Percentiles rank a stretch among this genome's conserved stretches.
Evolutionary conservation across 208 protist genomes (phyloP).

Genomic region (Trypanosoma rangeli): DNA sequence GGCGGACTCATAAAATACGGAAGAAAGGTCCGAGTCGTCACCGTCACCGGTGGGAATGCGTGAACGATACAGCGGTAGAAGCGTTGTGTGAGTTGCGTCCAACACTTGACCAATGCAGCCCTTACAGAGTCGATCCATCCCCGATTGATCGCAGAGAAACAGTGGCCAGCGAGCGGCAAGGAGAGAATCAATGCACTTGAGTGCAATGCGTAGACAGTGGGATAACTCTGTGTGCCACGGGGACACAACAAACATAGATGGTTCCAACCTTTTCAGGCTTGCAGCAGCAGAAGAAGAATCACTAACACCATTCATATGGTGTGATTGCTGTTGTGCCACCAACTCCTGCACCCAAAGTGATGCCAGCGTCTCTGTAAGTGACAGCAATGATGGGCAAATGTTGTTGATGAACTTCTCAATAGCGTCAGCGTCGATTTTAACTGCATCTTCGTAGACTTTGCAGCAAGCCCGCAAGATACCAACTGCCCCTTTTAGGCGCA

Average conservation of each 20-base stretch:
- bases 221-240: conserved; percentile 40
- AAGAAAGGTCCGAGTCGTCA: conserved; percentile 60
- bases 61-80: conserved; percentile 48
- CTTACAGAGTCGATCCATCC: conserved; percentile 53
- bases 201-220: conserved; percentile 68
- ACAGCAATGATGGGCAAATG: conserved; percentile 49
- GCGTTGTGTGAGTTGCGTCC: conserved; percentile 32
- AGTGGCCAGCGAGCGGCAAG: conserved; percentile 51
- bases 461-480: conserved; percentile 68
- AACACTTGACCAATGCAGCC: conserved; percentile 40
- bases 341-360: conserved; percentile 44
- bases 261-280: not conserved
- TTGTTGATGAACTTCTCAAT: conserved; percentile 50
- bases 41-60: conserved; percentile 19
- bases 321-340: conserved; percentile 4
- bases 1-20: conserved; percentile 54
- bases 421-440: conserved; percentile 43
- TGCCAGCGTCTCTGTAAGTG: conserved; percentile 48
- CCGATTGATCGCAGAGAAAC: conserved; percentile 56
- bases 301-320: not conserved
- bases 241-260: conserved; percentile 36
- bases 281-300: not conserved
- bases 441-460: conserved; percentile 60
- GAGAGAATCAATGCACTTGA: conserved; percentile 74
- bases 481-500: conserved; percentile 65